Evolutionary conservation across 768 basidiomycete genomes (phyloP).

Genomic region (Clavaria fumosa): DNA sequence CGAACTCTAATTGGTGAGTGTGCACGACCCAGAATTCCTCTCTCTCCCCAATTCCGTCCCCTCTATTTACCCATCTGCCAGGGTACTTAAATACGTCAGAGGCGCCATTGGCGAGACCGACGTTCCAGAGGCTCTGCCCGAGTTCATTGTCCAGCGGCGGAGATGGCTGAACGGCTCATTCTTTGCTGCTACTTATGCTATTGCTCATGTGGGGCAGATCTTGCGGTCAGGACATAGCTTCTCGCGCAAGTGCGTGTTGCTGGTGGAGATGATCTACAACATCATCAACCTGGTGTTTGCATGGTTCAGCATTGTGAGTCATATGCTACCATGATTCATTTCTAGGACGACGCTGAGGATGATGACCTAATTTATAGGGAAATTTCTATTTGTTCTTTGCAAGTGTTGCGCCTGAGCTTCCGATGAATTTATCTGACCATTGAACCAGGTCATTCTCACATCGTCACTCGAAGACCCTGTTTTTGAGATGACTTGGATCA

Average conservation of each 20-base stretch:
- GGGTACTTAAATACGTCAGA: slow-evolving; percentile 95
- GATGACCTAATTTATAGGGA: slow-evolving; percentile 34
- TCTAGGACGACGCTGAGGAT: background rate
- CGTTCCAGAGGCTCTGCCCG: slow-evolving; percentile 82
- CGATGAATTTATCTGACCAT: background rate
- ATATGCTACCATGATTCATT: background rate
- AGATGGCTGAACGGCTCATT: slow-evolving; percentile 89
- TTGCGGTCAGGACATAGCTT: slow-evolving; percentile 70
- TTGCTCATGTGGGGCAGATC: slow-evolving; percentile 75
- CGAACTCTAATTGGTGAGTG: slow-evolving; percentile 59
- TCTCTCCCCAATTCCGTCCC: background rate
- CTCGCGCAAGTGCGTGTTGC: slow-evolving; percentile 53
- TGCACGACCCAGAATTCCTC: too few species aligned
- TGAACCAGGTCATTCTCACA: slow-evolving; percentile 62
- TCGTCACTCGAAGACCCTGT: slow-evolving; percentile 68
- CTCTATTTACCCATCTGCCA: slow-evolving; percentile 19
- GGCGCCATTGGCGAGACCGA: slow-evolving; percentile 88
- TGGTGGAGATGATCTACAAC: slow-evolving; percentile 78
- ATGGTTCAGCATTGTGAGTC: slow-evolving; percentile 82
- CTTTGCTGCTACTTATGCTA: slow-evolving; percentile 88
- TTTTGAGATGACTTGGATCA: slow-evolving; percentile 49
- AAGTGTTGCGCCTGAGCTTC: slow-evolving; percentile 17
- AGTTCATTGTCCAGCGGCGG: slow-evolving; percentile 86
- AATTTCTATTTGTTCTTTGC: slow-evolving; percentile 95
- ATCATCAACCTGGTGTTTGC: slow-evolving; percentile 76